phyloP scores from a whole-genome alignment of 2,329 filamentous ascomycete species.

The Mariannaea elegans region DNA sequence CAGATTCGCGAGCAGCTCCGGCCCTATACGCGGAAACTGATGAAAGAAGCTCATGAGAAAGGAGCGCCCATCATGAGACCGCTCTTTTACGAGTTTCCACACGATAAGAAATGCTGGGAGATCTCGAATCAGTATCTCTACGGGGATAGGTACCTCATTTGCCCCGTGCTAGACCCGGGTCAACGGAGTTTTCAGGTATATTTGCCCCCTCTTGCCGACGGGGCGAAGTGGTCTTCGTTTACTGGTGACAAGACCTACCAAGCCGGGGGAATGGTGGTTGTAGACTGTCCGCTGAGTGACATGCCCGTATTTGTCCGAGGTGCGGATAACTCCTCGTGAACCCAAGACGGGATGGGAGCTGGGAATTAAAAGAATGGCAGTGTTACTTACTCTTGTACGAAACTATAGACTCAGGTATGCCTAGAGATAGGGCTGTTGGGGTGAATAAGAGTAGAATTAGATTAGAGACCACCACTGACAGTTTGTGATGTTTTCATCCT shows the following conservation, averaged over 20 bases:
- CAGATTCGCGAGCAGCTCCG: constrained; percentile 65
- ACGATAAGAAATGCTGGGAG: constrained; percentile 62
- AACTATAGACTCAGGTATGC: too few species aligned
- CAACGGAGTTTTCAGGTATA: not conserved
- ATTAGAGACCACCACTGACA: not conserved
- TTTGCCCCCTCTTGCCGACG: not conserved
- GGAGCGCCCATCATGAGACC: constrained; percentile 70
- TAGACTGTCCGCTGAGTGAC: not conserved
- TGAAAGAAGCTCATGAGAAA: constrained; percentile 67
- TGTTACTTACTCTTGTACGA: not conserved
- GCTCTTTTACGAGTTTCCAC: constrained; percentile 71
- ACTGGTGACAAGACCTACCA: not conserved
- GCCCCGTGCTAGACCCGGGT: not conserved
- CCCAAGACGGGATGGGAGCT: too few species aligned
- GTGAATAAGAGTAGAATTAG: not conserved
- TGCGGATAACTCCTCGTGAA: too few species aligned
- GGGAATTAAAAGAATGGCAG: not conserved
- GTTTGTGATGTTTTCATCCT: too few species aligned
- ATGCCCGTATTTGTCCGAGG: constrained; percentile 16
- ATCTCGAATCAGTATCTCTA: constrained; percentile 72
- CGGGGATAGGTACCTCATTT: constrained; percentile 45
- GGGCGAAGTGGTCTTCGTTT: not conserved
- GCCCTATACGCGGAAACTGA: constrained; percentile 65
- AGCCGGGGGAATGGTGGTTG: not conserved
- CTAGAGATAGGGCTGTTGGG: too few species aligned